These are phyloP conservation scores for Mycena haematopus DNA, from an alignment of 768 basidiomycete genomes.

Conservation along the genomic window DNA sequence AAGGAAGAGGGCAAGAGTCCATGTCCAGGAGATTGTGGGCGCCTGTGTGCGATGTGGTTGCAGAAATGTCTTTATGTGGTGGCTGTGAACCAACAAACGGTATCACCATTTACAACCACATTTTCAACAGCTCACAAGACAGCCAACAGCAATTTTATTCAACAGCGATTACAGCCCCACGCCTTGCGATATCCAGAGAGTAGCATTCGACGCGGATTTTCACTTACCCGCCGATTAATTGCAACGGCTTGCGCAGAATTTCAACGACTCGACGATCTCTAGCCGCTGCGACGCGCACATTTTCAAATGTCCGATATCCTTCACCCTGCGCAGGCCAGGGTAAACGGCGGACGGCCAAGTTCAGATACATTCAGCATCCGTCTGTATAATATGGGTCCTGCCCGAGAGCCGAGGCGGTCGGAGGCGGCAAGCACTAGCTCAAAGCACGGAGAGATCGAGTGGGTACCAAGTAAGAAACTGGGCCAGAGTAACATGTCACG, in stretches of 20 bases:
- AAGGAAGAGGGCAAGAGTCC: slow-evolving; percentile 18
- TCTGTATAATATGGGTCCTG: neutral
- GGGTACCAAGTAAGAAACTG: neutral
- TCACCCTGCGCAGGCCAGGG: neutral
- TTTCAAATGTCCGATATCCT: neutral
- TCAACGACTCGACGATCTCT: neutral
- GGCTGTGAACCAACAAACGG: neutral
- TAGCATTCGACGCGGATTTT: neutral
- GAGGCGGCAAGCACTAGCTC: neutral
- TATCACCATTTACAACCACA: neutral
- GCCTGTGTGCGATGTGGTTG: neutral
- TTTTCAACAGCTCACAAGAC: neutral
- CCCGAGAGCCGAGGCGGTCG: neutral
- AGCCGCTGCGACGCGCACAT: neutral
- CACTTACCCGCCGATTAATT: neutral
- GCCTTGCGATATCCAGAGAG: neutral
- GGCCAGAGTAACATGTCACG: neutral
- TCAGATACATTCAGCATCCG: neutral
- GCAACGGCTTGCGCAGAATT: neutral
- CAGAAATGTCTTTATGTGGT: neutral
- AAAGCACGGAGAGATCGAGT: neutral
- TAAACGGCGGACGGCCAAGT: neutral
- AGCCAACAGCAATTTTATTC: slow-evolving; percentile 12
- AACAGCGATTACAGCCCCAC: neutral
- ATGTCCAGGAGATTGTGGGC: neutral